These are phyloP conservation scores for Cordyceps farinosa DNA, from an alignment of 2,329 filamentous ascomycete genomes.

Conservation along the genomic window DNA sequence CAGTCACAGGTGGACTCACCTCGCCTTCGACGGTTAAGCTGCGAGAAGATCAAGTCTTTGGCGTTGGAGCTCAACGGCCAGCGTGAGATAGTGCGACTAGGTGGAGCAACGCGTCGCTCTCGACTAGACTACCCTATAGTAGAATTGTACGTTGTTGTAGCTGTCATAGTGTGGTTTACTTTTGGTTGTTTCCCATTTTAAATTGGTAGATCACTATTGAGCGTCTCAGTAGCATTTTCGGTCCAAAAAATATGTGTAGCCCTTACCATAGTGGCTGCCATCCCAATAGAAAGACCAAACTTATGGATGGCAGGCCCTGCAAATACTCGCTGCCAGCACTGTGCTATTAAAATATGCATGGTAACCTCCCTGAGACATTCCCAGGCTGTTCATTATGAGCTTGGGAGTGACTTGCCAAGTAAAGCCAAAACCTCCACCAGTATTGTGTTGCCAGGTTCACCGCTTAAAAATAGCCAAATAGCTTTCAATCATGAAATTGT, in stretches of 20 bases:
- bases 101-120: slow-evolving; percentile 2
- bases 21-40: neutral
- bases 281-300: too few species aligned
- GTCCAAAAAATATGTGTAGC: too few species aligned
- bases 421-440: too few species aligned
- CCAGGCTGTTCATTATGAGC: too few species aligned
- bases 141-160: neutral
- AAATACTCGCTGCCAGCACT: too few species aligned
- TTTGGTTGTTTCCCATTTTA: neutral
- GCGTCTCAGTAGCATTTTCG: too few species aligned
- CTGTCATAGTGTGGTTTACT: neutral
- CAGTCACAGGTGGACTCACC: neutral
- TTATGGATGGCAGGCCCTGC: too few species aligned
- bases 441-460: neutral
- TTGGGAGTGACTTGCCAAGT: too few species aligned
- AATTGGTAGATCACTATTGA: too few species aligned
- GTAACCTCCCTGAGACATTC: too few species aligned
- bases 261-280: too few species aligned
- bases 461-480: neutral
- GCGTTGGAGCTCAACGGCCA: neutral
- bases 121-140: neutral
- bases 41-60: neutral
- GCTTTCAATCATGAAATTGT: neutral
- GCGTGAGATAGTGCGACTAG: neutral
- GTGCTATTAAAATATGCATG: too few species aligned